These are phyloP conservation scores for Rhizophlyctis rosea DNA, from an alignment of 192 early-diverging fungal species.

Conservation along the genomic window DNA sequence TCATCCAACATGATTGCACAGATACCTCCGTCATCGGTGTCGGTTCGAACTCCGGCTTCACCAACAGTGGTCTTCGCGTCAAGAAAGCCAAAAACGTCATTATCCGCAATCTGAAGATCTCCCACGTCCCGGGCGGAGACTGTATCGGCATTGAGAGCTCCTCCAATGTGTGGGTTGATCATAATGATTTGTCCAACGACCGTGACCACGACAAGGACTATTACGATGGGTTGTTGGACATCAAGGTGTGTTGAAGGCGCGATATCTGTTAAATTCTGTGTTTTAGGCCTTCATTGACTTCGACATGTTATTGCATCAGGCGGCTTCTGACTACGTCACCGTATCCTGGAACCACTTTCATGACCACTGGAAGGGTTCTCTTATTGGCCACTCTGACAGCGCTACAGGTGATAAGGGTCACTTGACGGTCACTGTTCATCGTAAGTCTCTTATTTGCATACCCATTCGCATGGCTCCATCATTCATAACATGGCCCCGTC, in stretches of 20 bases:
- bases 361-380: neutral
- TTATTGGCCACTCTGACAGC: neutral
- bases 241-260: no score
- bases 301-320: no score
- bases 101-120: neutral
- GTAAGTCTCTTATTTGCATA: no score
- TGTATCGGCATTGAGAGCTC: neutral
- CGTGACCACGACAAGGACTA: slow-evolving; percentile 2
- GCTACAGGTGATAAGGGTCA: no score
- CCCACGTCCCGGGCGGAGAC: neutral
- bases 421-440: no score
- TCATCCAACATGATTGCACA: no score
- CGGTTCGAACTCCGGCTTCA: slow-evolving; percentile 1
- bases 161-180: slow-evolving; percentile 1
- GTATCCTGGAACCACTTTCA: neutral
- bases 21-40: no score
- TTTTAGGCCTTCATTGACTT: no score
- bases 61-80: neutral
- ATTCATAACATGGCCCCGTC: neutral
- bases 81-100: neutral
- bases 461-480: no score
- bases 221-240: slow-evolving; percentile 4
- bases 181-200: neutral
- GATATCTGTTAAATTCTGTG: no score
- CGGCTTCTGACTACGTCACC: neutral